Evolutionary conservation across 306 rosid genomes (phyloP), one percentile per base, ranked within the genome.

Genomic region (Sophora flavescens): DNA sequence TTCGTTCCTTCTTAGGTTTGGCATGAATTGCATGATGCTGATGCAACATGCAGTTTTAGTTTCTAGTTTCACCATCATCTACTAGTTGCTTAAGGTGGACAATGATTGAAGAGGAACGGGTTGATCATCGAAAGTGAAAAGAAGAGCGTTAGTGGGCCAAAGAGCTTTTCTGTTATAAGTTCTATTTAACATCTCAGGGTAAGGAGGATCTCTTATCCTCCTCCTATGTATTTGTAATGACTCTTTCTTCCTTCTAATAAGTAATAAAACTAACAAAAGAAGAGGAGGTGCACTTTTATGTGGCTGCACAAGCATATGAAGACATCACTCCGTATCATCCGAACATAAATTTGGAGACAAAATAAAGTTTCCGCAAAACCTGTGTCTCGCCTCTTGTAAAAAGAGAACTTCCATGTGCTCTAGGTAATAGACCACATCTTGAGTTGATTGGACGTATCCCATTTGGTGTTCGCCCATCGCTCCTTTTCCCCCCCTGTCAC

Each of bases 301-400:
- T 33, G 68, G 62, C 45, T 30, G 38, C 59, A 56, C 17, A 48
- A 8, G 64, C 63, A 69, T 58, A 79, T 57, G 63, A 22, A 78
- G 69, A 50, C 74, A 79, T 36, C 45, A 70, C 42, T 48, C 32
- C 26, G 30, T 26, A 79, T 38, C 51, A 72, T 58, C 42, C 74
- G 7, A 74, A 69, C 51, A 72, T 68, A 68, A 71, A 54, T 78
- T 70, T 13, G 60, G 28, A 50, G 63, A 33, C 9, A 83, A 48
- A 53, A 81, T 65, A 74, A 51, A 56, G 50, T 53, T 63, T 41
- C 62, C 70, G 57, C 74, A 76, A 57, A 57, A 95, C 99, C 99
- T 95, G 99, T 67, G 99, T 95, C 81, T 95, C 99, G 16, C 99
- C 99, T 73, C 99, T 91, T 8, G 99, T 95, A 74, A 95, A 95